Evolutionary conservation across 345 rosid genomes (phyloP).

Genomic region (Limnanthes douglasii): DNA sequence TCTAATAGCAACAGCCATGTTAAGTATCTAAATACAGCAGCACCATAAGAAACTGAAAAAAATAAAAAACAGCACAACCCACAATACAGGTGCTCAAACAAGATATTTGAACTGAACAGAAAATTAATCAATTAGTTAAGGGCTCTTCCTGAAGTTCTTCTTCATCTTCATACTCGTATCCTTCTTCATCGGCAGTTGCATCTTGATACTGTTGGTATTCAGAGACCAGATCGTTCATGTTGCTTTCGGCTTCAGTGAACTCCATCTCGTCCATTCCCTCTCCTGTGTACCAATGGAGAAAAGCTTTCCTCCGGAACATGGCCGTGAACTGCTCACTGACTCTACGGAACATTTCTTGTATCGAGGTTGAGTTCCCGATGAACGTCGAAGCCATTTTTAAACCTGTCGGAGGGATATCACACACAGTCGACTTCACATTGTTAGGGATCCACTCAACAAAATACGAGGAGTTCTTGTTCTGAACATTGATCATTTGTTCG

Average conservation of each 20-base stretch:
- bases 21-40: too few relatives aligned
- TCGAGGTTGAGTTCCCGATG: constrained; percentile 67
- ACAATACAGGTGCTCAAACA: constrained; percentile 11
- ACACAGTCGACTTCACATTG: constrained; percentile 64
- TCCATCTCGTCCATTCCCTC: constrained; percentile 92
- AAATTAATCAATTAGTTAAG: not conserved
- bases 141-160: constrained; percentile 40
- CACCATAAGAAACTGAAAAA: not conserved
- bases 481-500: constrained; percentile 66
- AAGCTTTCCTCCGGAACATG: constrained; percentile 61
- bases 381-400: constrained; percentile 74
- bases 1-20: too few relatives aligned
- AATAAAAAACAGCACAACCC: not conserved
- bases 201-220: constrained; percentile 76
- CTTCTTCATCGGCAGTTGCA: constrained; percentile 68
- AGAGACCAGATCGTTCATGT: constrained; percentile 67
- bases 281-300: constrained; percentile 74
- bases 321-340: constrained; percentile 73
- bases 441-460: constrained; percentile 77
- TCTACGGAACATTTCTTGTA: constrained; percentile 66
- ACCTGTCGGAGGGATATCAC: constrained; percentile 71
- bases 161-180: constrained; percentile 38
- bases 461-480: constrained; percentile 70
- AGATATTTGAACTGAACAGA: constrained; percentile 9
- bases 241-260: constrained; percentile 70